Evolutionary conservation across 2,329 filamentous ascomycete species (phyloP).

Genomic region (Aspergillus vadensis): DNA sequence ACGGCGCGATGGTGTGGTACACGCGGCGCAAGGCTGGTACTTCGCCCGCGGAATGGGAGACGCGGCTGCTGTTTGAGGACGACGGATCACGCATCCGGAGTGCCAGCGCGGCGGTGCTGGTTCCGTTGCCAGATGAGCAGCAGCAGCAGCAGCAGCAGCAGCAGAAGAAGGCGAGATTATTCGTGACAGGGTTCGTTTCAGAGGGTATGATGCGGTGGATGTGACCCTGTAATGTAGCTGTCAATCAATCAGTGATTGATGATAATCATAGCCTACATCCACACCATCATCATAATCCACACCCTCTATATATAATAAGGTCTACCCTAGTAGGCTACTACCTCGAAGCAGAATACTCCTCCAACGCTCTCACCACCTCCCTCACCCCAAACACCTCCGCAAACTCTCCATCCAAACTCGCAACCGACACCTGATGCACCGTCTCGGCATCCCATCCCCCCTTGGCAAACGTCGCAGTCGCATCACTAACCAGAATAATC

Average conservation of each 20-base stretch:
- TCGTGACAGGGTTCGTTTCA: conserved; percentile 59
- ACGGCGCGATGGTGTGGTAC: conserved; percentile 54
- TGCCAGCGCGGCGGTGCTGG: conserved; percentile 55
- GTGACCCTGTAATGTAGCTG: conserved; percentile 30
- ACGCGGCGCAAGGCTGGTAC: conserved; percentile 25
- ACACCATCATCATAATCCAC: not conserved
- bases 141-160: too few species aligned
- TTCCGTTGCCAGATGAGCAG: conserved; percentile 51
- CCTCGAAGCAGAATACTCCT: not conserved
- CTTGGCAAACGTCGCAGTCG: conserved; percentile 50
- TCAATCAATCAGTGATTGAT: too few species aligned
- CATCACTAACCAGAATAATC: conserved; percentile 50
- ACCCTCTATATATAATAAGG: too few species aligned
- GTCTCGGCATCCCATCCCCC: conserved; percentile 49
- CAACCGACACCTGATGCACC: conserved; percentile 48
- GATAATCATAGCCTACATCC: not conserved
- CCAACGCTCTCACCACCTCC: conserved; percentile 38
- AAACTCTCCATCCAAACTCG: conserved; percentile 51
- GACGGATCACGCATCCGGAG: conserved; percentile 55
- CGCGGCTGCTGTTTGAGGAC: conserved; percentile 58
- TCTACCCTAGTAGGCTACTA: too few species aligned
- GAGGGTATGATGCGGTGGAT: conserved; percentile 52
- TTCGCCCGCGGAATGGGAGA: conserved; percentile 42
- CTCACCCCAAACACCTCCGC: conserved; percentile 43
- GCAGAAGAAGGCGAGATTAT: conserved; percentile 56